A percentile compares a stretch with the other conserved stretches of the same genome.
phyloP scores from a whole-genome alignment of 192 early-diverging fungal species.

The Backusella australiensis region DNA sequence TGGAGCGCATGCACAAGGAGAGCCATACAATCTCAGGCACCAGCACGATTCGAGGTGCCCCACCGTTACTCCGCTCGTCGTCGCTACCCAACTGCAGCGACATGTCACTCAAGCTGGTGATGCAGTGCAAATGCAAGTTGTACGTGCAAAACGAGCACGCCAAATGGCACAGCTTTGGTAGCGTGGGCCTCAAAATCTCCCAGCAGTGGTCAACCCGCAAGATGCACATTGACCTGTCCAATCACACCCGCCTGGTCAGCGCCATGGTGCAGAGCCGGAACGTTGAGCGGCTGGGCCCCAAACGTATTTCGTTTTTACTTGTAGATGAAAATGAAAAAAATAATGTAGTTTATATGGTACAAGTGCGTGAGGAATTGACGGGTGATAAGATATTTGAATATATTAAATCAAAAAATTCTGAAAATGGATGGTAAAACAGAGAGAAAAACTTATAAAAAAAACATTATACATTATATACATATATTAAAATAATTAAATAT shows the following conservation, averaged over 20 bases:
- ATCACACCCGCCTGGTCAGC: conserved; percentile 37
- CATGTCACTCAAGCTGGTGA: conserved; percentile 27
- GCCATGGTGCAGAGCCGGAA: conserved; percentile 49
- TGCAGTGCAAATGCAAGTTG: conserved; percentile 48
- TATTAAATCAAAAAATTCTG: conserved; percentile 34
- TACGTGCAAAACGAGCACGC: conserved; percentile 54
- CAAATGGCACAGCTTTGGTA: conserved; percentile 50
- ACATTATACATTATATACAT: too few species aligned
- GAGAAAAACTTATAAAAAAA: neutral
- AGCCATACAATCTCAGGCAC: conserved; percentile 21
- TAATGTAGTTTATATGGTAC: conserved; percentile 54
- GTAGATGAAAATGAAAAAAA: conserved; percentile 42
- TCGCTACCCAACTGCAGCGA: neutral
- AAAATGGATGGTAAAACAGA: conserved; percentile 28
- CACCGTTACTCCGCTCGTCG: neutral
- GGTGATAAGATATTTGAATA: conserved; percentile 46
- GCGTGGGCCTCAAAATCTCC: conserved; percentile 41
- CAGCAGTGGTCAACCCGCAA: conserved; percentile 47
- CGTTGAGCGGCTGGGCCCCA: conserved; percentile 46
- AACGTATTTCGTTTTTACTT: conserved; percentile 49
- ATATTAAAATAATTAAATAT: too few species aligned
- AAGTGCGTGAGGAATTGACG: conserved; percentile 51
- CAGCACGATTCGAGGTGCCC: conserved; percentile 21
- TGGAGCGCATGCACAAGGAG: conserved; percentile 25
- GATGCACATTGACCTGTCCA: conserved; percentile 44